Evolutionary conservation across 2,329 filamentous ascomycete species (phyloP).

Genomic region (Alternaria longipes): DNA sequence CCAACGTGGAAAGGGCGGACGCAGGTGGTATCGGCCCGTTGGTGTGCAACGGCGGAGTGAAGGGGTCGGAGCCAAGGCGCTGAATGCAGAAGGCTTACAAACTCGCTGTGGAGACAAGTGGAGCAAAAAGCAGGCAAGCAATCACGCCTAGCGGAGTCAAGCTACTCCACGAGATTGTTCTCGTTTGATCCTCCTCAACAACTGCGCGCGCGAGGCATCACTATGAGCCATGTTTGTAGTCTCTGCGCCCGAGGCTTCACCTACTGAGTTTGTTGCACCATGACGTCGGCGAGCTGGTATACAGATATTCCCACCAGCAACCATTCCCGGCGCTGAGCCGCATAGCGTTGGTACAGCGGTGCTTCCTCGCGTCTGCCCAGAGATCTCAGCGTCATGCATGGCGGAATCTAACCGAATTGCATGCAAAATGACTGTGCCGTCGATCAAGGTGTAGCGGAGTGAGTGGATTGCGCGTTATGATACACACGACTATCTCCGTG

Average conservation of each 20-base stretch:
- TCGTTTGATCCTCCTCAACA: conserved; percentile 1
- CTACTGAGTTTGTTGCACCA: background rate
- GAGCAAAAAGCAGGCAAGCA: conserved; percentile 3
- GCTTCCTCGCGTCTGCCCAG: background rate
- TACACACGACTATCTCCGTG: conserved; percentile 15
- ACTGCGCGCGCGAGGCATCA: background rate
- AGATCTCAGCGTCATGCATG: conserved; percentile 5
- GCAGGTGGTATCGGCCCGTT: conserved; percentile 3
- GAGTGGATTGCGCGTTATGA: conserved; percentile 14
- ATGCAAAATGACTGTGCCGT: background rate
- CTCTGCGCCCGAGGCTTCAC: background rate
- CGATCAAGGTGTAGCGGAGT: conserved; percentile 1
- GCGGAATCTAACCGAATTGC: background rate
- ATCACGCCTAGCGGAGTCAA: conserved; percentile 4
- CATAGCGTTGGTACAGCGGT: background rate
- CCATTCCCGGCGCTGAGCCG: background rate
- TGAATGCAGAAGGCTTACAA: conserved; percentile 1
- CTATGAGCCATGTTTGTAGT: background rate
- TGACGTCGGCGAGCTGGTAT: background rate
- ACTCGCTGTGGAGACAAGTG: background rate
- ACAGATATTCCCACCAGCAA: background rate
- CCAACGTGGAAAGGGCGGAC: background rate
- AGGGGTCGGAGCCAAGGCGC: conserved; percentile 2
- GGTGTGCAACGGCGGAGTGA: background rate
- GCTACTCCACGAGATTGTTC: conserved; percentile 1